Conservation (phyloP, 768 basidiomycete genomes). For the Phylloporus sp. region DNA sequence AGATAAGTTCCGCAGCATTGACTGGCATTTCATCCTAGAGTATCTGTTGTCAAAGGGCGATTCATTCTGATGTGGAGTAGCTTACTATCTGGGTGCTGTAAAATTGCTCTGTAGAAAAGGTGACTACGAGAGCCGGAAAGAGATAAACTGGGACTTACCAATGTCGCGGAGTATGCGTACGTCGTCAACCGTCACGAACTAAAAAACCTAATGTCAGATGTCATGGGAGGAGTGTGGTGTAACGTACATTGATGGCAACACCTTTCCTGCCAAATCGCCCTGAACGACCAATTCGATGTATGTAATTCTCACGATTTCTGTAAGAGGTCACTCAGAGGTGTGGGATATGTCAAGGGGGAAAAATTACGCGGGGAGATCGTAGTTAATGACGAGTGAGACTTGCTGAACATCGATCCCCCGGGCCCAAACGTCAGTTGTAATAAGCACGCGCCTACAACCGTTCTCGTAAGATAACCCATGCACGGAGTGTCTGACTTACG, state of each 20-base stretch:
- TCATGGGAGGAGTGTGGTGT: conserved; percentile 2
- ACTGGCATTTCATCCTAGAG: conserved; percentile 96
- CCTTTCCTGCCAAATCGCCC: conserved; percentile 99
- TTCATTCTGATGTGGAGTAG: conserved; percentile 5
- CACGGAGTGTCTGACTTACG: conserved; percentile 44
- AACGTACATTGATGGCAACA: conserved; percentile 94
- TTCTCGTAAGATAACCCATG: conserved; percentile 6
- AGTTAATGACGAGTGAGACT: conserved; percentile 95
- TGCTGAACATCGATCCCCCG: conserved; percentile 98
- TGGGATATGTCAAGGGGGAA: conserved; percentile 4
- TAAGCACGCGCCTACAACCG: conserved; percentile 74
- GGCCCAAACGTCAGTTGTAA: conserved; percentile 96
- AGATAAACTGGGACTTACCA: conserved; percentile 46
- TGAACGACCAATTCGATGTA: conserved; percentile 98
- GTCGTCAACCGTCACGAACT: conserved; percentile 95
- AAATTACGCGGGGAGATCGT: conserved; percentile 85
- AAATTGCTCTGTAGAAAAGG: conserved; percentile 68
- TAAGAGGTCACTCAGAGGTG: conserved; percentile 13
- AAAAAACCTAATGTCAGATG: conserved; percentile 17
- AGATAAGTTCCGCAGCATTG: conserved; percentile 96
- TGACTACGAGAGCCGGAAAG: conserved; percentile 9
- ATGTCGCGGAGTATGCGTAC: conserved; percentile 96
- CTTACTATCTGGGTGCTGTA: conserved; percentile 91
- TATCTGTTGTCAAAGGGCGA: conserved; percentile 23
- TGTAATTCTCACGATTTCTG: conserved; percentile 98